A percentile compares a stretch with the other conserved stretches of the same genome.
phyloP scores from a whole-genome alignment of 805 yeast species.

The Limtongozyma cylindracea region DNA sequence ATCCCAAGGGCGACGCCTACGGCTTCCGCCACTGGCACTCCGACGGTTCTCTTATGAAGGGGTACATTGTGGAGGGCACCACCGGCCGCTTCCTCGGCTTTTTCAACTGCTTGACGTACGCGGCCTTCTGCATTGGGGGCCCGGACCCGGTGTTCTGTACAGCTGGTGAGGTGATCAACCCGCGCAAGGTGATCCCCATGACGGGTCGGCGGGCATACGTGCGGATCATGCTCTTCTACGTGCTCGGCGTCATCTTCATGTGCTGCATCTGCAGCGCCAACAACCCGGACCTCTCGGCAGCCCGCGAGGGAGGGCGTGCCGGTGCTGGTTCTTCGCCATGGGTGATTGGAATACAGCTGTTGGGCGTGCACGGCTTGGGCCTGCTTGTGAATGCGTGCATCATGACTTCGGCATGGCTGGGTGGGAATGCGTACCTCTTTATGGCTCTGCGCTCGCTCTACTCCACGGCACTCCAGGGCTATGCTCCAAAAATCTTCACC shows the following conservation, averaged over 20 bases:
- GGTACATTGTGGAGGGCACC: constrained; percentile 11
- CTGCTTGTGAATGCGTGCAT: constrained; percentile 10
- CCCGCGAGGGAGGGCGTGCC: constrained; percentile 5
- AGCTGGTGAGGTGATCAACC: constrained; percentile 18
- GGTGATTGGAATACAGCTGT: constrained; percentile 11
- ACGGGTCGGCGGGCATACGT: constrained; percentile 11
- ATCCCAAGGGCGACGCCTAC: constrained; percentile 27
- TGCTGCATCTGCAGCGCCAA: constrained; percentile 9
- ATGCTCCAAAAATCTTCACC: constrained; percentile 45
- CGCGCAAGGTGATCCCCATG: constrained; percentile 9
- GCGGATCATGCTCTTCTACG: constrained; percentile 10
- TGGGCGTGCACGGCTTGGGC: constrained; percentile 11
- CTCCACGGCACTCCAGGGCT: constrained; percentile 67
- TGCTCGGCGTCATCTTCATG: constrained; percentile 14
- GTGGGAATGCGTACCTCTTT: constrained; percentile 11
- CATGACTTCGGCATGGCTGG: constrained; percentile 11
- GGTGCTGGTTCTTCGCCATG: constrained; percentile 16
- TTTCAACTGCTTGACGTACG: constrained; percentile 35
- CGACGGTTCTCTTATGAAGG: constrained; percentile 5
- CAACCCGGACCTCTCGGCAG: constrained; percentile 7
- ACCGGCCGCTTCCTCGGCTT: constrained; percentile 41
- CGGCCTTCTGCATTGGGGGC: constrained; percentile 39
- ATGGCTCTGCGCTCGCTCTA: constrained; percentile 11
- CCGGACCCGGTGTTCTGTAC: constrained; percentile 13
- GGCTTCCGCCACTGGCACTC: constrained; percentile 11